Base-by-base conservation (phyloP, 768 basidiomycete species). In the Boletus rex-veris region DNA sequence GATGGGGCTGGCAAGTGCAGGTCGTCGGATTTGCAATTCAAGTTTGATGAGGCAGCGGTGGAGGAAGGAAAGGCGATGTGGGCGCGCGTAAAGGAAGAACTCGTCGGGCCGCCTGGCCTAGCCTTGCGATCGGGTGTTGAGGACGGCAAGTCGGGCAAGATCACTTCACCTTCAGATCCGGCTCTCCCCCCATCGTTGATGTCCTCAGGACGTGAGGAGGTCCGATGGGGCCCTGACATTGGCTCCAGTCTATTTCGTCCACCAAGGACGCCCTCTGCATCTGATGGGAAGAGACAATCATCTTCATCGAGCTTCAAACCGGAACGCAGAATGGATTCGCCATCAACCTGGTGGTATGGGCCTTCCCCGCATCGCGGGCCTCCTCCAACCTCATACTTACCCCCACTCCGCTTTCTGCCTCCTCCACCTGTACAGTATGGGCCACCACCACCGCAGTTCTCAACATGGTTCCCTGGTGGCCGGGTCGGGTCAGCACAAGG, bases 11-110 rank as follows among this genome's bases (percentile, higher is more conserved):
- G 31, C 15, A 30, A 14, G 36, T 35, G 48, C 10, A 21, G 30
- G 40, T 18, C 44, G 1, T 30, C 36, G 21, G 47, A 21, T 42
- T 14, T 65, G 44, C 61, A 38, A 16, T 44, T 55, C 36, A 50
- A 44, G 45, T 54, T 64, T 3, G 55, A 67, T 7, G 66, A 67
- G 48, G 57, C 21, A 3, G 40, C 33, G n/a, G 66, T 67, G 26
- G 66, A 67, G n/a, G 50, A 62, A 44, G 66, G 62, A 37, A 58
- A 55, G 59, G 48, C 45, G 2, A 21, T 39, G 30, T 67, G 66
- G 66, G 39, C 57, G 21, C 51, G 54, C 33, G 37, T 51, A 12
- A 55, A 59, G 3, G 54, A 60, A 40, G 60, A 62, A 19, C 58
- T 67, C 16, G 64, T 67, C 18, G 66, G 64, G 7, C 53, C 52